phyloP scores from a whole-genome alignment of 2,329 filamentous ascomycete genomes.

The Alternaria infectoria region DNA sequence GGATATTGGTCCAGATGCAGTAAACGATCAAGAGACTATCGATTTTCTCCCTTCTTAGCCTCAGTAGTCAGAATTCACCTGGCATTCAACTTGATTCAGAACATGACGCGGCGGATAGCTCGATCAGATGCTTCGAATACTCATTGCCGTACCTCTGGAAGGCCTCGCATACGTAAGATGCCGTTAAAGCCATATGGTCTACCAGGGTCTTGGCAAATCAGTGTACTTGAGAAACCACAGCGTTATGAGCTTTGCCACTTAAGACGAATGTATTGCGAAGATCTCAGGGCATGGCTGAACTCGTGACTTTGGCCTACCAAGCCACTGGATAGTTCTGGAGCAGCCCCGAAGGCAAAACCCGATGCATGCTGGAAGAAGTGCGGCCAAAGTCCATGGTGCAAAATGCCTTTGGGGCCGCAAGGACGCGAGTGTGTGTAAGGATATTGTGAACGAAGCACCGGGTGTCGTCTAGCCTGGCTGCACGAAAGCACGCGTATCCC shows the following conservation, averaged over 20 bases:
- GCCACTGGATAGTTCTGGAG: constrained; percentile 7
- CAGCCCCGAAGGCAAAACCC: constrained; percentile 14
- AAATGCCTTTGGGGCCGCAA: not conserved
- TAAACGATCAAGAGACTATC: constrained; percentile 38
- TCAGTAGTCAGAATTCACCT: constrained; percentile 1
- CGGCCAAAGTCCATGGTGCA: not conserved
- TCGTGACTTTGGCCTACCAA: constrained; percentile 13
- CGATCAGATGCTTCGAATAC: constrained; percentile 3
- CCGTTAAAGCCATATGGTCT: constrained; percentile 13
- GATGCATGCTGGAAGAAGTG: not conserved
- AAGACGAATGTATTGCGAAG: constrained; percentile 24
- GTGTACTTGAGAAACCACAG: constrained; percentile 11
- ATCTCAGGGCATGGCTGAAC: constrained; percentile 15
- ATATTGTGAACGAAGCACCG: constrained; percentile 38
- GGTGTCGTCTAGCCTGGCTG: constrained; percentile 15
- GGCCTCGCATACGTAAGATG: constrained; percentile 21
- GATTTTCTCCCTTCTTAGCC: constrained; percentile 34
- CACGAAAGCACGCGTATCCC: constrained; percentile 29
- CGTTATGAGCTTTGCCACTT: constrained; percentile 27
- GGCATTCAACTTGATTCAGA: constrained; percentile 11
- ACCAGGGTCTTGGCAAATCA: constrained; percentile 34
- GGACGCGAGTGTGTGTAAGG: constrained; percentile 1
- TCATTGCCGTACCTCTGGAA: constrained; percentile 22
- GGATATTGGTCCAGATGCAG: constrained; percentile 33
- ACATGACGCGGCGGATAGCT: constrained; percentile 27